Percentiles rank a stretch among this genome's conserved stretches.
These are phyloP conservation scores for Prinsepia uniflora DNA, from an alignment of 306 rosid genomes.

Conservation along the genomic window DNA sequence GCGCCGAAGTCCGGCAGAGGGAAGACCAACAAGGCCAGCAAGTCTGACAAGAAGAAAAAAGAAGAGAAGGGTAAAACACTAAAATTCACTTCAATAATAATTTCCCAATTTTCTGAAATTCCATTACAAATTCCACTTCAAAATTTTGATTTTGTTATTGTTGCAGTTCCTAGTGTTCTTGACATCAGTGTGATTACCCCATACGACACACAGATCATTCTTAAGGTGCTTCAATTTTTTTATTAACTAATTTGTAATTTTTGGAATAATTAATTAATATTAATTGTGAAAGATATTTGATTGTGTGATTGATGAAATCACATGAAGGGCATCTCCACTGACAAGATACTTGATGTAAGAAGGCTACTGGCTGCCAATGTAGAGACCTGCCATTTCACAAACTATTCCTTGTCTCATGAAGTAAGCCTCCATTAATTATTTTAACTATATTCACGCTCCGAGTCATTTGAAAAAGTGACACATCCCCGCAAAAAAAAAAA, in stretches of 20 bases:
- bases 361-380: constrained; percentile 77
- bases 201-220: constrained; percentile 55
- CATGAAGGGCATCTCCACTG: constrained; percentile 88
- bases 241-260: background rate
- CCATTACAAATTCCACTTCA: background rate
- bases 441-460: background rate
- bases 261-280: too few relatives aligned
- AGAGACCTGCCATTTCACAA: constrained; percentile 86
- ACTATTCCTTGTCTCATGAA: constrained; percentile 82
- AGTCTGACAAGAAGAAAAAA: constrained; percentile 85
- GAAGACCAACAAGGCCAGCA: constrained; percentile 64
- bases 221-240: constrained; percentile 49
- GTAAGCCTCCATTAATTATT: constrained; percentile 24
- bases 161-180: constrained; percentile 65
- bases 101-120: background rate
- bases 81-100: background rate
- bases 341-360: constrained; percentile 84
- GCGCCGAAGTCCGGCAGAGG: constrained; percentile 90
- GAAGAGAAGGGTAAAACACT: constrained; percentile 80
- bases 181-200: constrained; percentile 73
- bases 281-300: too few relatives aligned
- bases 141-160: background rate
- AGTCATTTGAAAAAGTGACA: too few relatives aligned
- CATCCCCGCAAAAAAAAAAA: too few relatives aligned
- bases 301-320: too few relatives aligned